Base-by-base conservation (phyloP, 2,329 filamentous ascomycete genomes). In the Cladorrhinum sp. region DNA sequence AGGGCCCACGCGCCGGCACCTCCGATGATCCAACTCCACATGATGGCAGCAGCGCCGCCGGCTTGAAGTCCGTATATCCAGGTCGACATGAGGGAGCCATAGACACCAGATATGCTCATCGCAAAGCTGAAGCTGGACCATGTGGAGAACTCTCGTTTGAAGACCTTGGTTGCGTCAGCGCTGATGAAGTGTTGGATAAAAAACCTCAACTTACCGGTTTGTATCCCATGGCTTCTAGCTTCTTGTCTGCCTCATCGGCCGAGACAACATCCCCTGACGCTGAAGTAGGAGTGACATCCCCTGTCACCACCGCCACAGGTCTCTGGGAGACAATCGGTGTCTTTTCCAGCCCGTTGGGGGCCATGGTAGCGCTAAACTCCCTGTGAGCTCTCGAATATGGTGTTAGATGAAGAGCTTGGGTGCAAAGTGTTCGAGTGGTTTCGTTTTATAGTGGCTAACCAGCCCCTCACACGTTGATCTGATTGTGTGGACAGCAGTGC, bases 121-220 rank as follows among this genome's bases (percentile, higher is more conserved):
- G 83, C 83, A 67, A 86, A 86, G 57, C 82, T 85, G 71, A 86
- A 84, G 64, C 70, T 73, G 10, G 81, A 82, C 64, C 83, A 84
- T 14, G 82, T 73, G 59, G 82, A 83, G 59, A 86, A 86, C 67
- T 86, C 82, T 64, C 83, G 79, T 71, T 83, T 82, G 73, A 85
- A 84, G 58, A 85, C 82, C 71, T 81, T 63, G 6, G 46, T 24
- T 21, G 21, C 26, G 53, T 65, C 28, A 66, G 21, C 5, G 8
- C 8, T 3, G n/a, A 10, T 4, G 8, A 46, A 46, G 3, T 39
- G 23, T 10, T 9, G 30, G 16, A 3, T 12, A 20, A n/a, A 7
- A 9, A 7, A 20, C 26, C 58, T 4, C 16, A 4, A 55, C 70
- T 50, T 65, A 75, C 74, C 28, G 74, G 74, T n/a, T 64, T 70